Base-by-base conservation (phyloP, 768 basidiomycete genomes). In the Leccinum incarnatum region DNA sequence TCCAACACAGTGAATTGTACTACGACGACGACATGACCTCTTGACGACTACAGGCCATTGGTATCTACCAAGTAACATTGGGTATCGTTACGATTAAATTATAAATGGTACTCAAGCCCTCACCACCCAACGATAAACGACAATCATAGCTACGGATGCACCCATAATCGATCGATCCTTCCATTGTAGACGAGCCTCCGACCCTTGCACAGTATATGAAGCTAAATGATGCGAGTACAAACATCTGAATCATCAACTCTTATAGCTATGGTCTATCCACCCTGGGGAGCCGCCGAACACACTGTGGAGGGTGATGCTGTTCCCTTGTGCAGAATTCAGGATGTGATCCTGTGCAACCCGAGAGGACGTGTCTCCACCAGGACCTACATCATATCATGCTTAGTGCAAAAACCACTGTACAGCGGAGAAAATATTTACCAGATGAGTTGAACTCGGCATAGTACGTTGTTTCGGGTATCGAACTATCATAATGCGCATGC, bases 1-100 rank as follows among this genome's bases (percentile, higher is more conserved):
- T 93, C 79, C 88, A 90, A 62, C 84, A 89, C 12, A 85, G 81
- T 0, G 89, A 85, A 45, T 29, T 29, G 27, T 29, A 29, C 27
- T 29, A 27, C 27, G 27, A 29, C 27, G 27, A 27, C 8, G 27
- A 30, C 30, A 32, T 32, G 30, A 32, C 30, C 30, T 4, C 11
- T 32, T 5, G 30, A 32, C 30, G 11, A 32, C 10, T 32, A 32
- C 30, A 32, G 11, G 30, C 10, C 30, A 30, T 30, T 32, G 11
- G 32, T 32, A 32, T 32, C 32, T 12, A 11, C 32, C 29, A 9
- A 30, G 29, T 32, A 32, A 12, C 32, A 32, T 32, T 12, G 32
- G 32, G 32, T 32, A 32, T 12, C 30, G 11, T 32, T 32, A 32
- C 30, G 30, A 11, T 6, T 6, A 14, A 34, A 30, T 30, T 30